Percentiles rank a stretch among this genome's conserved stretches.
Evolutionary conservation across 108 stramenopile genomes (phyloP).

Genomic region (Nannochloropsis salina): DNA sequence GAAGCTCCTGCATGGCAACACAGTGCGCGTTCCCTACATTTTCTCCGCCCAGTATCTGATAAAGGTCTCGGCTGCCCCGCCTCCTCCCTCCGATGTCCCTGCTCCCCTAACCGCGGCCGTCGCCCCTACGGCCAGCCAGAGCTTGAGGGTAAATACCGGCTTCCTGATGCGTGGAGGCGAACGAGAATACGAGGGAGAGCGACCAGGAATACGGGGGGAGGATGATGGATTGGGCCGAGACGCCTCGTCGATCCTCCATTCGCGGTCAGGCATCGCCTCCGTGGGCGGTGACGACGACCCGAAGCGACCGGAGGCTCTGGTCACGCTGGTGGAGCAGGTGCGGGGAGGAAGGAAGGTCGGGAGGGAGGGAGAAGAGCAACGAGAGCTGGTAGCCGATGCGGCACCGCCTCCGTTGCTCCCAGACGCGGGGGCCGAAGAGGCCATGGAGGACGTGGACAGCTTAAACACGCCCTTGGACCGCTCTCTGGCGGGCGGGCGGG

Average conservation of each 20-base stretch:
- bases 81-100: too few relatives aligned
- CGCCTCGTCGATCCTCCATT: too few relatives aligned
- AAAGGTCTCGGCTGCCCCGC: neutral
- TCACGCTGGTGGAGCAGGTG: neutral
- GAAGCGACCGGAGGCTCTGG: neutral
- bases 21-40: slow-evolving; percentile 3
- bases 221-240: neutral
- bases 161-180: neutral
- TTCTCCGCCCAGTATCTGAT: slow-evolving; percentile 3
- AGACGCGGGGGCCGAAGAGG: neutral
- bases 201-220: neutral
- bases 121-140: neutral
- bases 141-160: neutral
- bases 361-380: neutral
- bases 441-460: slow-evolving; percentile 1
- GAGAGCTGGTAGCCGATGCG: neutral
- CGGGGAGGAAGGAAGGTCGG: neutral
- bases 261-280: too few relatives aligned
- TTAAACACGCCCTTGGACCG: neutral
- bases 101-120: neutral
- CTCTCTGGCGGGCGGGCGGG: neutral
- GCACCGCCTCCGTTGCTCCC: neutral
- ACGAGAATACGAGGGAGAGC: neutral
- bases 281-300: neutral
- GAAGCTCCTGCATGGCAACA: neutral